Conservation (phyloP, 805 yeast genomes). For the Lipomyces japonicus region DNA sequence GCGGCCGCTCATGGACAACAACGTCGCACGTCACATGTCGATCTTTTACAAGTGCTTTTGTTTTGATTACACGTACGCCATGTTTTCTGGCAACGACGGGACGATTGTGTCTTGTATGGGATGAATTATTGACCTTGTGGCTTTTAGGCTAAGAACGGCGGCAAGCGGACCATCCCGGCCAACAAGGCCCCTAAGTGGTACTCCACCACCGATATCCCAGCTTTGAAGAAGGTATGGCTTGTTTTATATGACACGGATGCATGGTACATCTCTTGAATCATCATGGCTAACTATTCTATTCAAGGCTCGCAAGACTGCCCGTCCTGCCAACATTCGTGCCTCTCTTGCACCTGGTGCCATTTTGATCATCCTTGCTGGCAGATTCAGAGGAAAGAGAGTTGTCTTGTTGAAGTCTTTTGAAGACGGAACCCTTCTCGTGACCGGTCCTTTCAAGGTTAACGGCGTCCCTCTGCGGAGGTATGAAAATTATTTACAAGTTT, state of each 20-base stretch:
- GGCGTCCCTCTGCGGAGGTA: conserved; percentile 98
- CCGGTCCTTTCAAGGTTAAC: conserved; percentile 99
- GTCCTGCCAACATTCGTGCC: conserved; percentile 93
- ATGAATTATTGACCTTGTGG: neutral
- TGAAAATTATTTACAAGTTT: neutral
- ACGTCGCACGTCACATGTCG: neutral
- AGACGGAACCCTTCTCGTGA: conserved; percentile 94
- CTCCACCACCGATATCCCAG: conserved; percentile 87
- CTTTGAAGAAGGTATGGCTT: conserved; percentile 59
- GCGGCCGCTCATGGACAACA: neutral
- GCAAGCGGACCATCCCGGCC: conserved; percentile 37
- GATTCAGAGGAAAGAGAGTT: conserved; percentile 99
- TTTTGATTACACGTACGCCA: neutral
- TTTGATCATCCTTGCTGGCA: conserved; percentile 94
- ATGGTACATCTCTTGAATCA: neutral
- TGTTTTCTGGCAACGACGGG: neutral
- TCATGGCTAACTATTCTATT: conserved; percentile 24
- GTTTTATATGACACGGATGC: neutral
- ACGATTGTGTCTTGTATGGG: conserved; percentile 3
- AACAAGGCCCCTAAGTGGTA: conserved; percentile 83
- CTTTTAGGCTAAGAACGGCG: conserved; percentile 39
- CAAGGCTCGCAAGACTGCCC: conserved; percentile 78
- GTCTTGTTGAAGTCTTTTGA: conserved; percentile 94
- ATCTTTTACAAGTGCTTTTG: too few relatives aligned
- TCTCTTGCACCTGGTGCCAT: conserved; percentile 98